Conservation (phyloP, 441 rosid species). For the Adansonia rubrostipa region DNA sequence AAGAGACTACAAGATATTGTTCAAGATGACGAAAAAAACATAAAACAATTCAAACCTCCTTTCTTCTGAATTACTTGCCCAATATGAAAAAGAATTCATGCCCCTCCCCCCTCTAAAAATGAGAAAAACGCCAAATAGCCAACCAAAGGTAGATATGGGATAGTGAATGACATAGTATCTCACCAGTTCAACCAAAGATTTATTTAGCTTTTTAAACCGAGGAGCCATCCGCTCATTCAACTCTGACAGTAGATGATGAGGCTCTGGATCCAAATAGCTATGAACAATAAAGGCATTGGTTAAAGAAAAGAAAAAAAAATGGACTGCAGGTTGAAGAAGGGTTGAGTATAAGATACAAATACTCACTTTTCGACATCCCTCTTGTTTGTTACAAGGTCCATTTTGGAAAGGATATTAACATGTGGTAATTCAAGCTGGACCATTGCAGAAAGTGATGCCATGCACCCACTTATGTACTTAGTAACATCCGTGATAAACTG, state of each 20-base stretch:
- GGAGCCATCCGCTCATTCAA: slow-evolving; percentile 77
- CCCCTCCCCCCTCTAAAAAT: not conserved
- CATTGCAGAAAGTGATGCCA: slow-evolving; percentile 98
- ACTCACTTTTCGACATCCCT: slow-evolving; percentile 70
- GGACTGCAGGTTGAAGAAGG: not conserved
- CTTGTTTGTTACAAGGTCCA: slow-evolving; percentile 84
- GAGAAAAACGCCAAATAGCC: not conserved
- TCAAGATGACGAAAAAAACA: not conserved
- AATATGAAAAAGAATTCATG: not conserved
- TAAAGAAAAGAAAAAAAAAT: not conserved
- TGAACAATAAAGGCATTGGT: slow-evolving; percentile 24
- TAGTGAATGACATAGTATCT: not conserved
- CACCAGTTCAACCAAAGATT: slow-evolving; percentile 63
- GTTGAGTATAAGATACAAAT: slow-evolving; percentile 14
- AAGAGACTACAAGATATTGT: not conserved
- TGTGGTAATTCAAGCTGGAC: slow-evolving; percentile 93
- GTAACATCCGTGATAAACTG: slow-evolving; percentile 93
- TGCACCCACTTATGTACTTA: slow-evolving; percentile 93
- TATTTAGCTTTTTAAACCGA: slow-evolving; percentile 67
- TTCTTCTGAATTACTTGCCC: not conserved
- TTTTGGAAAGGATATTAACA: slow-evolving; percentile 86
- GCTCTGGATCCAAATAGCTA: slow-evolving; percentile 85
- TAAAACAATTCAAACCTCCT: not conserved
- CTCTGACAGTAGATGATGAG: slow-evolving; percentile 60
- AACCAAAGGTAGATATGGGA: not conserved